Evolutionary conservation across 257 asterid species (phyloP).

Genomic region (Capsicum chinense): DNA sequence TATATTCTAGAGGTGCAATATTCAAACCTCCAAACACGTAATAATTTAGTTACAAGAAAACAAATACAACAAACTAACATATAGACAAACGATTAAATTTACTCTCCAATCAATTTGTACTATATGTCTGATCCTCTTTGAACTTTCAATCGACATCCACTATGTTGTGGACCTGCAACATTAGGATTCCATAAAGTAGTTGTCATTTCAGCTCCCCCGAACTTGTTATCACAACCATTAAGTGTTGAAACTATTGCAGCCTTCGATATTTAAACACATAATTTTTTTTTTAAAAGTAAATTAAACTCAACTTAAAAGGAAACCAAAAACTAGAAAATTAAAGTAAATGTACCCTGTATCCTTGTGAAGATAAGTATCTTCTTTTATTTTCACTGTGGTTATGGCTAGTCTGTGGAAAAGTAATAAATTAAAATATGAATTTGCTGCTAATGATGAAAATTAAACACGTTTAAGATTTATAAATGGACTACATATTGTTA

Average conservation of each 20-base stretch:
- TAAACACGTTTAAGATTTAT: background rate
- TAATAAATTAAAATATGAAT: background rate
- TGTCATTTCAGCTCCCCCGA: background rate
- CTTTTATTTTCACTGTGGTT: background rate
- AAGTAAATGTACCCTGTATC: background rate
- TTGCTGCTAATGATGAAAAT: too few relatives aligned
- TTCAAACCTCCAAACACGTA: background rate
- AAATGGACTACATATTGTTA: too few relatives aligned
- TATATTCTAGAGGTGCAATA: background rate
- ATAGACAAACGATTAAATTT: background rate
- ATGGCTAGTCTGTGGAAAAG: background rate
- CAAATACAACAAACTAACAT: background rate
- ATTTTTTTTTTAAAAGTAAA: background rate
- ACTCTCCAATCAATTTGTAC: slow-evolving; percentile 14
- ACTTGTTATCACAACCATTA: background rate
- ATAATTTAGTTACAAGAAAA: background rate
- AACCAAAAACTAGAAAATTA: background rate
- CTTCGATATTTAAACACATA: background rate
- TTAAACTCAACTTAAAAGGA: background rate
- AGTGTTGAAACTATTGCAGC: slow-evolving; percentile 14
- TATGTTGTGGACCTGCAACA: background rate
- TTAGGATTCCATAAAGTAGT: background rate
- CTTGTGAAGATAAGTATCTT: background rate
- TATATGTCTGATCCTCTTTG: background rate
- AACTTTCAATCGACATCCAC: background rate